Evolutionary conservation across 1,284 basidiomycete genomes (phyloP), one percentile per base, ranked within the genome.

Genomic region (Farysia itapuensis): DNA sequence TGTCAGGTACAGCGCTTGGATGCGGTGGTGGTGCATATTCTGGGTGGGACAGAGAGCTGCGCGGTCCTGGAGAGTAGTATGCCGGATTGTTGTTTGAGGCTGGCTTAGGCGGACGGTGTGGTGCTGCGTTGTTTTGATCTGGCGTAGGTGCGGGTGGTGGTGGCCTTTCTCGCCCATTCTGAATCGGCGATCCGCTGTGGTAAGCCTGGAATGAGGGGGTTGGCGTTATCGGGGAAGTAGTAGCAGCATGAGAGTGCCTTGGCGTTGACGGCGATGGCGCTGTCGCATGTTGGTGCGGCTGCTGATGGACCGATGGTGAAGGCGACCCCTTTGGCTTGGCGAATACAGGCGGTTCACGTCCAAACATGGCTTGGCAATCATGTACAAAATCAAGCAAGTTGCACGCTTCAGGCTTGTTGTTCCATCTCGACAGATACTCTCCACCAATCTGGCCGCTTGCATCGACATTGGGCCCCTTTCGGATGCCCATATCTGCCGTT

Each of bases 401-500:
- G 77, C 87, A 87, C 65, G 92, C 92, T 83, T 94, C 90, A 72
- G 83, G 84, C 78, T 93, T 91, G 66, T 82, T 81, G 56, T 81
- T 80, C 94, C 95, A 97, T 46, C 84, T 79, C 25, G 81, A 80
- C 28, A 88, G 75, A 75, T 92, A 93, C 28, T 84, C 83, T 33
- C 84, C 80, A 29, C 77, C 78, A 67, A 89, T 60, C 82, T 81
- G 8, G n/a, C 95, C 95, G 70, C 88, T 90, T 35, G 87, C 84
- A 67, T 96, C 91, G 57, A 97, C 82, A 65, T 84, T 81, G 36
- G 81, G 82, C 12, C 87, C 84, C 20, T 88, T 82, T 56, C 86
- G 85, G 60, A 99, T 84, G 47, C 92, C 85, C 88, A 98, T 93
- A 66, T 89, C 86, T 38, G 81, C 82, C 1, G 91, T 96, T n/a